A percentile compares a stretch with the other conserved stretches of the same genome.
Evolutionary conservation across 75 land plant genomes (phyloP).

Genomic region (Azolla pinnata): DNA sequence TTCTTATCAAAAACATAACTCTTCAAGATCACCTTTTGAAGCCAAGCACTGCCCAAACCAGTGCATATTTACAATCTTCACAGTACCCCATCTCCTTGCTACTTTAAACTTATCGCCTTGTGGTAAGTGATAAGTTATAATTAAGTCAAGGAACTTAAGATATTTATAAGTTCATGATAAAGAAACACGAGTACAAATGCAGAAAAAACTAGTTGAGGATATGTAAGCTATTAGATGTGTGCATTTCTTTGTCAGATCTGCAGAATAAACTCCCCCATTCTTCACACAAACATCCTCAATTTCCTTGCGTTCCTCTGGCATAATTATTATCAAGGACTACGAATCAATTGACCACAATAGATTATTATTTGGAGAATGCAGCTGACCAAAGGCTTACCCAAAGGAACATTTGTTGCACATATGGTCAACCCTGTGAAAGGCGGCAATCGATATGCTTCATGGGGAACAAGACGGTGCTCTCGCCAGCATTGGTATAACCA

Average conservation of each 20-base stretch:
- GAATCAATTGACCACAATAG: neutral
- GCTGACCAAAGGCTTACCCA: slow-evolving; percentile 35
- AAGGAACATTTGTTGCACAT: slow-evolving; percentile 62
- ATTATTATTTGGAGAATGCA: neutral
- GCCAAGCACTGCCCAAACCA: slow-evolving; percentile 72
- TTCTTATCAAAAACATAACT: neutral
- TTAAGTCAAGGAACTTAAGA: no score
- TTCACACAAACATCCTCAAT: slow-evolving; percentile 44
- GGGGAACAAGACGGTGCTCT: slow-evolving; percentile 85
- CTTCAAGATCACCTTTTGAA: slow-evolving; percentile 42
- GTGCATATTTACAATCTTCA: slow-evolving; percentile 53
- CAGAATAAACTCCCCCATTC: slow-evolving; percentile 77
- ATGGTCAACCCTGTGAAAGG: slow-evolving; percentile 75
- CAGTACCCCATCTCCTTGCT: slow-evolving; percentile 70
- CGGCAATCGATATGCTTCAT: slow-evolving; percentile 58
- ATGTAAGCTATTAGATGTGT: slow-evolving; percentile 84
- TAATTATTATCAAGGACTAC: no score
- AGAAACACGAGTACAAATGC: neutral
- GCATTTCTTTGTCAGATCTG: slow-evolving; percentile 74
- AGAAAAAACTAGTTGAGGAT: slow-evolving; percentile 73
- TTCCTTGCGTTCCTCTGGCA: slow-evolving; percentile 64
- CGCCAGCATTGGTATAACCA: slow-evolving; percentile 81
- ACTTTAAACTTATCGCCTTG: slow-evolving; percentile 83
- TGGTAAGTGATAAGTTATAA: slow-evolving; percentile 53
- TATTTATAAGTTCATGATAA: slow-evolving; percentile 6